These are phyloP conservation scores for grape (Vitis vinifera) DNA, from an alignment of 164 flowering plant genomes.

Conservation along the genomic window DNA sequence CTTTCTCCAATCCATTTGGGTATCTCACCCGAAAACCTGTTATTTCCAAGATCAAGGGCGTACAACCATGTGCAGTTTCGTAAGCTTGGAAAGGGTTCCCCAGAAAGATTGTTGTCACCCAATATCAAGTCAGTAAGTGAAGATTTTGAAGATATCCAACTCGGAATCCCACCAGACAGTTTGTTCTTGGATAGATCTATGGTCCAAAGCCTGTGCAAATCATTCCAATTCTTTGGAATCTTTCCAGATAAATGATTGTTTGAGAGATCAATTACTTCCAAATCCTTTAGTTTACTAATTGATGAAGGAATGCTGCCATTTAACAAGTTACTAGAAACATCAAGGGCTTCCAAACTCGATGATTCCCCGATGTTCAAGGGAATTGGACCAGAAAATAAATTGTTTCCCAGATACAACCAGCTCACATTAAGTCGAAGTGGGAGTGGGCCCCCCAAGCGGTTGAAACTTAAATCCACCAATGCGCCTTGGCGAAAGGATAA, in stretches of 20 bases:
- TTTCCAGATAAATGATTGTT: slow-evolving; percentile 23
- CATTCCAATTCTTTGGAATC: slow-evolving; percentile 23
- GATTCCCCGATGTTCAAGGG: slow-evolving; percentile 10
- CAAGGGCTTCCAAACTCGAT: neutral
- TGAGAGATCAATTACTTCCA: slow-evolving; percentile 12
- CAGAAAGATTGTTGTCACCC: slow-evolving; percentile 23
- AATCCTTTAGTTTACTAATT: neutral
- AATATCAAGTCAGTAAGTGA: slow-evolving; percentile 20
- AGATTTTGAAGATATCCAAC: slow-evolving; percentile 9
- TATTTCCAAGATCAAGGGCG: slow-evolving; percentile 25
- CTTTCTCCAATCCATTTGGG: slow-evolving; percentile 23
- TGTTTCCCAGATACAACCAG: slow-evolving; percentile 8
- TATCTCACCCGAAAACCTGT: slow-evolving; percentile 22
- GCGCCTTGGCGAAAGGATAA: neutral
- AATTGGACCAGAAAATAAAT: slow-evolving; percentile 20
- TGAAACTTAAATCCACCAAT: slow-evolving; percentile 18
- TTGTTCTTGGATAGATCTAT: slow-evolving; percentile 24
- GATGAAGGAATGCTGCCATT: slow-evolving; percentile 30
- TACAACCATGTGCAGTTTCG: slow-evolving; percentile 11
- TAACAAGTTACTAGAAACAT: slow-evolving; percentile 19
- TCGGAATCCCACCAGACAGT: slow-evolving; percentile 35
- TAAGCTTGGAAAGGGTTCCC: slow-evolving; percentile 21
- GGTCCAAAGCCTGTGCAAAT: neutral
- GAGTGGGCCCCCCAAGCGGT: slow-evolving; percentile 15
- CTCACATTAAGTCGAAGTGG: slow-evolving; percentile 5